phyloP scores from a whole-genome alignment of 73 alveolate species.

The Paramecium primaurelia region DNA sequence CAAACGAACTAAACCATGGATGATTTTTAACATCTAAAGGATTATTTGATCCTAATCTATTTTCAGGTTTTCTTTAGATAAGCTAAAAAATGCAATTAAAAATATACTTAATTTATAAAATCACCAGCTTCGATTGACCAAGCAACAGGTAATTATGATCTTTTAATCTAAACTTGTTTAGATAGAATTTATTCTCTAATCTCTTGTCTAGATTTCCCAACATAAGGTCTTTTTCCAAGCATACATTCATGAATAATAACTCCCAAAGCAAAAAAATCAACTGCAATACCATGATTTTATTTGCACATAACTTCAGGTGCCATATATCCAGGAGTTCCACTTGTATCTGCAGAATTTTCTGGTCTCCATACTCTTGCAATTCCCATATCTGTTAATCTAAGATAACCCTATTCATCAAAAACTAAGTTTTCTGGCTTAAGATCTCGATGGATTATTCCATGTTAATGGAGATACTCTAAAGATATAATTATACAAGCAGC shows the following conservation, averaged over 20 bases:
- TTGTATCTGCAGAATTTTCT: constrained; percentile 89
- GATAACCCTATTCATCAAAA: constrained; percentile 87
- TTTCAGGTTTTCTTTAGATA: constrained; percentile 63
- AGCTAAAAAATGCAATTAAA: constrained; percentile 47
- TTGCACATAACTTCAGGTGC: constrained; percentile 86
- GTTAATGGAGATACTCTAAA: constrained; percentile 89
- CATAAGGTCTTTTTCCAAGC: constrained; percentile 77
- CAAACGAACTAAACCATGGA: constrained; percentile 65
- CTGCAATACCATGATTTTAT: constrained; percentile 79
- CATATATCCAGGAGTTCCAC: constrained; percentile 88
- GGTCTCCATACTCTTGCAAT: constrained; percentile 87
- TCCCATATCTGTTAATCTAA: constrained; percentile 93
- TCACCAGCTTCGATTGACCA: constrained; percentile 89
- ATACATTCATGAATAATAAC: constrained; percentile 80
- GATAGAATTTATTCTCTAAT: constrained; percentile 82
- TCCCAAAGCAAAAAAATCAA: constrained; percentile 80
- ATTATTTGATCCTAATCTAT: constrained; percentile 65
- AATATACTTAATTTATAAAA: constrained; percentile 74
- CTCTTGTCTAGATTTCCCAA: constrained; percentile 86
- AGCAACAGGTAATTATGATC: constrained; percentile 70
- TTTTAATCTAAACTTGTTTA: constrained; percentile 73
- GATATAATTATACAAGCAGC: constrained; percentile 90
- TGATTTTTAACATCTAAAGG: constrained; percentile 67
- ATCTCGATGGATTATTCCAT: constrained; percentile 93
- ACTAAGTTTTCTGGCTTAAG: constrained; percentile 97